Evolutionary conservation across 2,329 filamentous ascomycete genomes (phyloP).

Genomic region (Aureobasidium sp.): DNA sequence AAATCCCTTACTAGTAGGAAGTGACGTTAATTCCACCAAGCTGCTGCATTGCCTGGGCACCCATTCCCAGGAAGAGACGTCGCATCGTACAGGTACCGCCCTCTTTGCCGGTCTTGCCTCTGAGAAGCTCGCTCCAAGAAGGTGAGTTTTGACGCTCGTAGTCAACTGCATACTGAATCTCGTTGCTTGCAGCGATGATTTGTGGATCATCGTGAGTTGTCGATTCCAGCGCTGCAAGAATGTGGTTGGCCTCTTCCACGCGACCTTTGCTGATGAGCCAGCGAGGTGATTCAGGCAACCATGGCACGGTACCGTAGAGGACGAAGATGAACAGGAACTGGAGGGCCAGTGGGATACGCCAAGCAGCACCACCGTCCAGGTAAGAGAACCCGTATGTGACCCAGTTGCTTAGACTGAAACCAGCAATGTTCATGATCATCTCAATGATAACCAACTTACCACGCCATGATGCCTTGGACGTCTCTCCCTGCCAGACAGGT

Average conservation of each 20-base stretch:
- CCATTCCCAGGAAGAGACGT: constrained; percentile 42
- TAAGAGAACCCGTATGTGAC: constrained; percentile 36
- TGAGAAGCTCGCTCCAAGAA: constrained; percentile 41
- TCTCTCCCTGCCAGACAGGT: constrained; percentile 45
- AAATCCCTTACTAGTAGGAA: constrained; percentile 31
- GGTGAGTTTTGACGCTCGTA: constrained; percentile 44
- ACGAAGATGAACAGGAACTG: constrained; percentile 43
- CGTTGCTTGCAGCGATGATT: constrained; percentile 33
- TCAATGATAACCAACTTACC: constrained; percentile 27
- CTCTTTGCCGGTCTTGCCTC: constrained; percentile 34
- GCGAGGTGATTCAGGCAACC: constrained; percentile 38
- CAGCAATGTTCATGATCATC: constrained; percentile 42
- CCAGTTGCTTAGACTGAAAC: constrained; percentile 37
- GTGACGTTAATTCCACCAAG: constrained; percentile 25
- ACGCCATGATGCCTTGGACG: constrained; percentile 34
- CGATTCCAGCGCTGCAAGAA: constrained; percentile 41
- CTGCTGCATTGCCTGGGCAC: constrained; percentile 46
- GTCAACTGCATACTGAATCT: constrained; percentile 35
- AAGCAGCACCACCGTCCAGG: constrained; percentile 31
- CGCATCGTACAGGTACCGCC: constrained; percentile 42
- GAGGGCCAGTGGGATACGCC: constrained; percentile 39
- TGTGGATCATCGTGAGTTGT: constrained; percentile 36
- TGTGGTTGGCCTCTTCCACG: constrained; percentile 37
- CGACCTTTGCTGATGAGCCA: constrained; percentile 40
- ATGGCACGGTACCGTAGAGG: constrained; percentile 36